phyloP scores from a whole-genome alignment of 2,329 filamentous ascomycete genomes.

The Cladosporium colombiae region DNA sequence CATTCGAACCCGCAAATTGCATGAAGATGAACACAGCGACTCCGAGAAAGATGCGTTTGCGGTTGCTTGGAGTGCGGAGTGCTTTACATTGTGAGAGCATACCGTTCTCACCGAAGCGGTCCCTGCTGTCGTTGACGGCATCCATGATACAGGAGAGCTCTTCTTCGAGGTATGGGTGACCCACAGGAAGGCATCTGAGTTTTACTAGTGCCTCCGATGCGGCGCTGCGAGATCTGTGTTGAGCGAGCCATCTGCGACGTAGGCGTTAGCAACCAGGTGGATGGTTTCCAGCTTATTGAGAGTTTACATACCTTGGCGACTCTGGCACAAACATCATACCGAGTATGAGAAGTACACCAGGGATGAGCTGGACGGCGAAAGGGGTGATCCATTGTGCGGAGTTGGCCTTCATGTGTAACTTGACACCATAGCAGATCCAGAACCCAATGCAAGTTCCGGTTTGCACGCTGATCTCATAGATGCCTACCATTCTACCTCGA shows the following conservation, averaged over 20 bases:
- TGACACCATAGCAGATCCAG: conserved; percentile 39
- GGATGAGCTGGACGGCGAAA: conserved; percentile 34
- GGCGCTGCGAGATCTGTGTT: conserved; percentile 20
- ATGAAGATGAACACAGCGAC: conserved; percentile 24
- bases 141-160: conserved; percentile 35
- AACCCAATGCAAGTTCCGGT: conserved; percentile 35
- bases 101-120: not conserved
- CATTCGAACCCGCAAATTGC: conserved; percentile 22
- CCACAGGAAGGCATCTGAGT: conserved; percentile 21
- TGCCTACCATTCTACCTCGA: conserved; percentile 37
- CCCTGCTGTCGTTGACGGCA: conserved; percentile 15
- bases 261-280: not conserved
- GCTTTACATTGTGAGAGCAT: conserved; percentile 3
- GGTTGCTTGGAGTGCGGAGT: conserved; percentile 7
- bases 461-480: conserved; percentile 35
- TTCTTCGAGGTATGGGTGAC: conserved; percentile 27
- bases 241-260: conserved; percentile 30
- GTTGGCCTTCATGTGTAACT: conserved; percentile 25
- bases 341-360: conserved; percentile 32
- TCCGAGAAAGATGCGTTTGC: conserved; percentile 21
- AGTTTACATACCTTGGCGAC: conserved; percentile 26
- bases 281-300: not conserved
- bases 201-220: conserved; percentile 18
- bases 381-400: conserved; percentile 28
- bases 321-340: conserved; percentile 34